Evolutionary conservation across 2,329 filamentous ascomycete species (phyloP), one percentile per base, ranked within the genome.

Genomic region (Aspergillus sp.): DNA sequence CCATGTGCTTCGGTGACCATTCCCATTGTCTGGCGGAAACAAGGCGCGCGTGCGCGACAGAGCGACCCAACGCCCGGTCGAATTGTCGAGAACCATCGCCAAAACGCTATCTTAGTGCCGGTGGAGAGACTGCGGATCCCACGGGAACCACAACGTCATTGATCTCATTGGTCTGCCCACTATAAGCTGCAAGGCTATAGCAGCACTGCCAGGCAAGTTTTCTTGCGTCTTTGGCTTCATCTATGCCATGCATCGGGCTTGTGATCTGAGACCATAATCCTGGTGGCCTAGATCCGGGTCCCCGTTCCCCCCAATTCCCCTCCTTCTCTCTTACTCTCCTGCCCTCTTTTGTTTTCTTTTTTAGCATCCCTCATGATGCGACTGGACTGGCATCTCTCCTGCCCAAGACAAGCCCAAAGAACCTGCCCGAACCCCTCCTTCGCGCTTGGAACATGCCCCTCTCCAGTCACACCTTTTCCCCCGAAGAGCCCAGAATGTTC

Each of bases 401-500:
- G 50, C 50, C 56, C 30, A 54, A 39, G 57, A 32, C 38, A 28
- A 57, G 23, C 39, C 50, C 28, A 17, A 58, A 47, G 57, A 55
- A 55, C 53, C 53, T 55, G 53, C 53, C 45, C 51, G 49, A 43
- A 55, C 36, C 48, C 36, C 43, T 50, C 36, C 28, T 57, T 32
- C 45, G 23, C n/a, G 47, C n/a, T 50, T 30, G 28, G 28, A 30
- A 30, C 25, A 30, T 30, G 47, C 47, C 47, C 47, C 47, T 49
- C 39, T 50, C 21, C 32, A 36, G 32, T 36, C 32, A 36, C 39
- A 50, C 21, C 49, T 41, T 30, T n/a, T 15, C 53, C 38, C 38
- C 25, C 56, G 55, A 60, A 61, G 54, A 61, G 63, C 55, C 65
- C 56, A 64, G 65, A 67, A 65, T 60, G 58, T 64, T 63, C 63